A percentile compares a stretch with the other conserved stretches of the same genome.
Conservation (phyloP, 148 eudicot genomes). For the Polygonum maritimum region DNA sequence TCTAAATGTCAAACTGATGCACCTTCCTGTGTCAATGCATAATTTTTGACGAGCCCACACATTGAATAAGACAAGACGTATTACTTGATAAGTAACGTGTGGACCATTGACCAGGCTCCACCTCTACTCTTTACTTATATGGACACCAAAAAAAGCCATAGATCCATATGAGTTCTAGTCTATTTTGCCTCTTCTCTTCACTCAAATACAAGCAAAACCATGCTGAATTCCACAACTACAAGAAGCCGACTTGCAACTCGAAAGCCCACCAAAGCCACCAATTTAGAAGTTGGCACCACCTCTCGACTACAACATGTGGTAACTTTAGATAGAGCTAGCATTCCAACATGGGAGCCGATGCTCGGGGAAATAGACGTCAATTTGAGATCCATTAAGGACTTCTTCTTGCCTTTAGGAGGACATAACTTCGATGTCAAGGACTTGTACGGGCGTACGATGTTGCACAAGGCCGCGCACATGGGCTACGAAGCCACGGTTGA, state of each 20-base stretch:
- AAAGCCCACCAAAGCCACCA: neutral
- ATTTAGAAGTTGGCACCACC: neutral
- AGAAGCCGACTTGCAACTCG: conserved; percentile 1
- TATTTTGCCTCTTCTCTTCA: neutral
- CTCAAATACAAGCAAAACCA: neutral
- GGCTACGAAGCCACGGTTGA: neutral
- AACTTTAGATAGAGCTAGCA: neutral
- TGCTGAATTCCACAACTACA: neutral
- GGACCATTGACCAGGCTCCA: too few relatives aligned
- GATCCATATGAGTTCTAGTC: neutral
- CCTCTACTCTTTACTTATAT: too few relatives aligned
- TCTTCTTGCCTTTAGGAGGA: neutral
- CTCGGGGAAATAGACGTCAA: neutral
- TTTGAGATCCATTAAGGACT: neutral
- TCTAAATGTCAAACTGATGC: too few relatives aligned
- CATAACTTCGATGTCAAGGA: neutral
- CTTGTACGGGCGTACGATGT: neutral
- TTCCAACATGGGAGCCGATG: neutral
- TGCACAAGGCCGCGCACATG: neutral
- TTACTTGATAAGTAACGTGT: too few relatives aligned
- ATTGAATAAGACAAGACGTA: too few relatives aligned
- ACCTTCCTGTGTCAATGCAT: too few relatives aligned
- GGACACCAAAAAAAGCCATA: too few relatives aligned
- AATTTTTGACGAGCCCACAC: too few relatives aligned
- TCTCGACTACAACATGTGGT: neutral